Base-by-base conservation (phyloP, 1,139 yeast species). In the Suhomyces anneliseae region DNA sequence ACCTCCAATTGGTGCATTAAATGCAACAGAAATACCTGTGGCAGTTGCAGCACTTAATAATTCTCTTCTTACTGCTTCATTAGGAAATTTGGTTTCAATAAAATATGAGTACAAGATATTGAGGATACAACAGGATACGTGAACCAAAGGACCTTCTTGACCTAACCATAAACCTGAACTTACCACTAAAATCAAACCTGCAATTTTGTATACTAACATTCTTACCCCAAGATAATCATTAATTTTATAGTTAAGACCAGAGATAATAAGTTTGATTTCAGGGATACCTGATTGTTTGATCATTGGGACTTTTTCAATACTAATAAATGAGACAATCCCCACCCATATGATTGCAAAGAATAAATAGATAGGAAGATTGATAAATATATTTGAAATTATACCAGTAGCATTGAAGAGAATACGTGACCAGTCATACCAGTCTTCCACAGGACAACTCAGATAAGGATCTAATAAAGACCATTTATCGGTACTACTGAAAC, bases 1-100 rank as follows among this genome's bases (percentile, higher is more conserved):
- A 5, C 98, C 98, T 12, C 97, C 97, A 49, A 92, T 88, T 1
- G 98, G 98, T 0, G 97, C 87, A 47, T 90, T 90, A 68, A 92
- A 92, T 0, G 97, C 97, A 3, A 89, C 92, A 0, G 96, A 88
- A 11, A 92, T 92, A 8, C 97, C 98, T 0, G 96, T 90, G 0
- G 96, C 96, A 1, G 95, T 82, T 1, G 96, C 95, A 0, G 98
- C 96, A 34, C 88, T 80, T 36, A 90, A 68, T 48, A 82, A 70
- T 58, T 85, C 93, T 51, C 90, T 70, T 50, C 79, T 69, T 7
- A 78, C 68, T 0, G 85, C 85, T 54, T 81, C 86, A 54, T 79
- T 81, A 35, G 67, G 45, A 1, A 52, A 33, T 72, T 57, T 44
- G 69, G 70, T 9, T 81, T 81, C 56, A 51, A 85, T 57, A 2